Conservation (phyloP, 495 filamentous ascomycete species). For the Terfezia boudieri region DNA sequence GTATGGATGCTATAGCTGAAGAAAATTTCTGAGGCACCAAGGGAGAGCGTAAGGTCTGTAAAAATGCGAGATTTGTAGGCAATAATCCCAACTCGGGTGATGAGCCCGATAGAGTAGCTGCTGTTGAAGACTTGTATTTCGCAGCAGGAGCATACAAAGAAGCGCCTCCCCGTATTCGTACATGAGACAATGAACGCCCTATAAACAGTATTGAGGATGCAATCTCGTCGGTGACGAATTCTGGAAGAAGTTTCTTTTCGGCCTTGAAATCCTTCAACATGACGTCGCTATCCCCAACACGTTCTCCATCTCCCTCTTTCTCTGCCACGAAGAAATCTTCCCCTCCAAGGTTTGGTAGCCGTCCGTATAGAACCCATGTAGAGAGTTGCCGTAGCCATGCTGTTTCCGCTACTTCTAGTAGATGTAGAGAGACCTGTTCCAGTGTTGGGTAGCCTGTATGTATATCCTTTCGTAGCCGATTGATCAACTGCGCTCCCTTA, state of each 20-base stretch:
- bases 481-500: constrained; percentile 48
- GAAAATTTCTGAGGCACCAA: constrained; percentile 47
- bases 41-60: constrained; percentile 50
- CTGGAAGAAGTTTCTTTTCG: constrained; percentile 38
- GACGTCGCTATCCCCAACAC: constrained; percentile 22
- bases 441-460: constrained; percentile 82
- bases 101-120: constrained; percentile 18
- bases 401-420: constrained; percentile 58
- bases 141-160: constrained; percentile 16
- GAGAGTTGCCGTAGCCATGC: constrained; percentile 80
- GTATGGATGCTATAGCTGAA: constrained; percentile 47
- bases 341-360: constrained; percentile 47
- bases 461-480: constrained; percentile 45
- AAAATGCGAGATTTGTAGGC: constrained; percentile 44
- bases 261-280: constrained; percentile 30
- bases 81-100: constrained; percentile 41
- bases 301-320: constrained; percentile 21
- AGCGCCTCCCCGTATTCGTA: constrained; percentile 29
- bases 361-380: constrained; percentile 75
- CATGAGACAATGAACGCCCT: constrained; percentile 67
- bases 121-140: constrained; percentile 15
- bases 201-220: constrained; percentile 77
- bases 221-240: constrained; percentile 51
- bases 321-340: constrained; percentile 60
- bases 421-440: constrained; percentile 42